These are phyloP conservation scores for Penicillium cosmopolitanum DNA, from an alignment of 495 filamentous ascomycete species.

Conservation along the genomic window DNA sequence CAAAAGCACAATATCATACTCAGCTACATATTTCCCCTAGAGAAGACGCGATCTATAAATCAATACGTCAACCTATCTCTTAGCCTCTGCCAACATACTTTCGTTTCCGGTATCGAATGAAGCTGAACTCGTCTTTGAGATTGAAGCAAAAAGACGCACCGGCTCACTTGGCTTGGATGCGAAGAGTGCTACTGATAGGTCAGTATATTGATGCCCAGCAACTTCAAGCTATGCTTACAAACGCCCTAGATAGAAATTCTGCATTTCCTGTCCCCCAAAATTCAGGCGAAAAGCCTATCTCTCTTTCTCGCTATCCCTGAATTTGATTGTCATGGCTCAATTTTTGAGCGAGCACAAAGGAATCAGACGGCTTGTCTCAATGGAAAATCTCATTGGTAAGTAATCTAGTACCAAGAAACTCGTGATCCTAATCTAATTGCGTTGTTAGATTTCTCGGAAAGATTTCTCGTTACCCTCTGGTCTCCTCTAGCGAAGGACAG, in stretches of 20 bases:
- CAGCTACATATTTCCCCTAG: no score
- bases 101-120: neutral
- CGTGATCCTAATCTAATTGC: neutral
- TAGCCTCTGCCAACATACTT: neutral
- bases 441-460: slow-evolving; percentile 2
- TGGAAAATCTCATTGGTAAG: neutral
- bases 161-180: neutral
- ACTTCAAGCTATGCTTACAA: neutral
- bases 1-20: no score
- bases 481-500: neutral
- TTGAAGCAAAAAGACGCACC: neutral
- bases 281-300: neutral
- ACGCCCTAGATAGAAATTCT: neutral
- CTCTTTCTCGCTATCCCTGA: neutral
- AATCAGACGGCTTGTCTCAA: neutral
- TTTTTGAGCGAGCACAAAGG: neutral
- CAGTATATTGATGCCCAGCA: neutral
- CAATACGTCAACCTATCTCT: no score
- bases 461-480: neutral
- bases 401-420: neutral
- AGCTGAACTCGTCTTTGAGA: neutral
- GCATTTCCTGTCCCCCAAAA: neutral
- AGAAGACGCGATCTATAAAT: no score
- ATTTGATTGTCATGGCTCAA: neutral
- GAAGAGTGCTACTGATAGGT: neutral